phyloP scores from a whole-genome alignment of 1,284 basidiomycete species.

The Leccinum pseudoinsigne region DNA sequence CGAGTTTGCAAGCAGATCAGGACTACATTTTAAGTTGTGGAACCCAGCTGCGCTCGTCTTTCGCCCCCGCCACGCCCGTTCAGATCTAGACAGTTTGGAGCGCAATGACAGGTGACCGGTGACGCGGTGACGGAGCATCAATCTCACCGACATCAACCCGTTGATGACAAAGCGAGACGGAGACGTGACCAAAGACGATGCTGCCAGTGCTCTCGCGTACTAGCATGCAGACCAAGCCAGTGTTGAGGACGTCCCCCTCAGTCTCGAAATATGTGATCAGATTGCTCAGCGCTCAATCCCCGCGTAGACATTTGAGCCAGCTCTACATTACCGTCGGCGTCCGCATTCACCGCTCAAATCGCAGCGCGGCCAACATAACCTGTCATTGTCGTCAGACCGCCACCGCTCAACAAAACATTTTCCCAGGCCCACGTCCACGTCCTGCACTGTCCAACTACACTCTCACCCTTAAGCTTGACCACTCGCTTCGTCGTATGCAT shows the following conservation, averaged over 20 bases:
- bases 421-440: constrained; percentile 31
- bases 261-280: no score
- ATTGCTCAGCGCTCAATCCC: no score
- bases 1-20: constrained; percentile 81
- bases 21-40: constrained; percentile 23
- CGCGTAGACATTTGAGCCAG: no score
- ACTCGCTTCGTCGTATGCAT: constrained; percentile 58
- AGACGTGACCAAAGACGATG: no score
- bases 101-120: constrained; percentile 13
- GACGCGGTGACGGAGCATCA: constrained; percentile 42
- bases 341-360: constrained; percentile 15
- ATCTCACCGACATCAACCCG: constrained; percentile 34
- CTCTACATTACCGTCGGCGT: neutral
- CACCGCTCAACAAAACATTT: constrained; percentile 43
- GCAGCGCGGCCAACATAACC: constrained; percentile 25
- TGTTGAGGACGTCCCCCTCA: no score
- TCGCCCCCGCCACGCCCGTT: constrained; percentile 50
- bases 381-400: constrained; percentile 14
- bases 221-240: no score
- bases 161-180: no score
- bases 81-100: constrained; percentile 29
- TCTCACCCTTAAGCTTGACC: constrained; percentile 29
- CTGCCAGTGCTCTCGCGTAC: no score
- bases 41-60: constrained; percentile 46
- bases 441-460: constrained; percentile 39